These are phyloP conservation scores for Dendrobium officinale DNA, from an alignment of 106 monocot genomes.

Conservation along the genomic window DNA sequence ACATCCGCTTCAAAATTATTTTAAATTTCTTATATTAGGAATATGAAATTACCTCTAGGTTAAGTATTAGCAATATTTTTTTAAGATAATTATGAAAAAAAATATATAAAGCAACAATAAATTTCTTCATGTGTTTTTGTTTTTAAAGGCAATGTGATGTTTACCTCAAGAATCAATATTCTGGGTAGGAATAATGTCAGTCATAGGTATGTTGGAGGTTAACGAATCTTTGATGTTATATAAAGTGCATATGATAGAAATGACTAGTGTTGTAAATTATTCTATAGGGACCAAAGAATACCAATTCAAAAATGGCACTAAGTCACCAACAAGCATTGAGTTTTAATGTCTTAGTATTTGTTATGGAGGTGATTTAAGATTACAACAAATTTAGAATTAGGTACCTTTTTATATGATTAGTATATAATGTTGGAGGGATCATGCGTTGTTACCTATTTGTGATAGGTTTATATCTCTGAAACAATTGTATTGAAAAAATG, in stretches of 20 bases:
- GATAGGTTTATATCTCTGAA: background rate
- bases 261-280: background rate
- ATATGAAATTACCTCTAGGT: background rate
- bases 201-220: background rate
- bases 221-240: background rate
- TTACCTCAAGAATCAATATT: background rate
- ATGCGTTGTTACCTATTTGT: background rate
- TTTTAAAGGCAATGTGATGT: background rate
- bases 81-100: constrained; percentile 3
- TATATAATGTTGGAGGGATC: background rate
- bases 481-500: background rate
- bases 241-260: background rate
- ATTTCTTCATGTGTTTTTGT: background rate
- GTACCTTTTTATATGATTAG: background rate
- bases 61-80: background rate
- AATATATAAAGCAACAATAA: background rate
- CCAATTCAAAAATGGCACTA: background rate
- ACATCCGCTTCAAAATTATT: background rate
- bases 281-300: background rate
- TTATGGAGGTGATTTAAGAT: background rate
- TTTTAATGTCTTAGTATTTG: background rate
- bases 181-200: background rate
- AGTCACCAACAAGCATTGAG: background rate
- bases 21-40: background rate
- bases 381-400: background rate